These are phyloP conservation scores for Sclerotinia spermophila DNA, from an alignment of 2,329 filamentous ascomycete species.

Conservation along the genomic window DNA sequence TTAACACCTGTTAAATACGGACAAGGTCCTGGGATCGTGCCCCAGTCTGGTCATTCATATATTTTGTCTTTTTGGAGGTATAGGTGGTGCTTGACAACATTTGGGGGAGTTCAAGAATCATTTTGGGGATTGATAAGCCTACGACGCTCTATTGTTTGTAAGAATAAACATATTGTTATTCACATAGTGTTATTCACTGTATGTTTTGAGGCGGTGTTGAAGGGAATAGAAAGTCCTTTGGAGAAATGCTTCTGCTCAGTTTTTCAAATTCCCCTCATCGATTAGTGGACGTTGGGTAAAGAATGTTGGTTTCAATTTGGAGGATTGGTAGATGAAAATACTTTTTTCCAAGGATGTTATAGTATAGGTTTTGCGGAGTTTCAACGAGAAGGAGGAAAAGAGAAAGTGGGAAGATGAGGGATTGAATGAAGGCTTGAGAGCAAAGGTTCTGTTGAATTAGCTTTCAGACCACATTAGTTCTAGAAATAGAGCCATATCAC, in stretches of 20 bases:
- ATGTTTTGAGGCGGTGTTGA: not conserved
- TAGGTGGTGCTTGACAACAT: not conserved
- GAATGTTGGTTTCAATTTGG: not conserved
- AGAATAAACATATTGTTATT: not conserved
- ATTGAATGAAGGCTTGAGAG: not conserved
- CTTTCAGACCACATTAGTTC: not conserved
- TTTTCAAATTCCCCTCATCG: not conserved
- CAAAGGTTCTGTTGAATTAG: not conserved
- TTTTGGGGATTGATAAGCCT: not conserved
- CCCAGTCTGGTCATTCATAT: not conserved
- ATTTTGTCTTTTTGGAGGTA: not conserved
- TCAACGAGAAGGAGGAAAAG: not conserved
- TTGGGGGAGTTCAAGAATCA: fast-evolving
- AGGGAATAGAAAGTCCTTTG: not conserved
- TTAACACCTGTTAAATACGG: not conserved
- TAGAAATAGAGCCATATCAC: not conserved
- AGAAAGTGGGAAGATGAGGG: not conserved
- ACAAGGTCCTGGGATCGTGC: conserved; percentile 10
- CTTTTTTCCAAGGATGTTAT: no score
- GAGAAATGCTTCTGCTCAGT: no score
- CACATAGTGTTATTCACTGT: not conserved
- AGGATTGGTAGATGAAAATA: not conserved
- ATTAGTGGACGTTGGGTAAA: not conserved
- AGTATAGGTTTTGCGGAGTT: not conserved
- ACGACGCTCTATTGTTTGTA: not conserved